phyloP scores from a whole-genome alignment of 2,329 filamentous ascomycete species.

The Nigrograna mackinnonii region DNA sequence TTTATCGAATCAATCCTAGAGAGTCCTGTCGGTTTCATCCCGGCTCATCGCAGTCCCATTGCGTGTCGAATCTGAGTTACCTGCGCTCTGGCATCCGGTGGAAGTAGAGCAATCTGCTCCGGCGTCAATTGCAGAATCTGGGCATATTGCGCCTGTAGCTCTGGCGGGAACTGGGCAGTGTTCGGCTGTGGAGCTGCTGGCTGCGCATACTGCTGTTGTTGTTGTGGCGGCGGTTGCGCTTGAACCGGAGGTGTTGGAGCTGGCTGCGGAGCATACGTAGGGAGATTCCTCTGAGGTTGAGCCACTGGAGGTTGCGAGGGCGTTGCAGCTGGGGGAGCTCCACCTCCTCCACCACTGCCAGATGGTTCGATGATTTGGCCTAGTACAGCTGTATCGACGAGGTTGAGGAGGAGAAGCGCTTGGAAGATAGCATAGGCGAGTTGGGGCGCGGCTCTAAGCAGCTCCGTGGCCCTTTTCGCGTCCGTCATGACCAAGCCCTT shows the following conservation, averaged over 20 bases:
- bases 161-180: conserved; percentile 8
- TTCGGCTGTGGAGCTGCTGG: conserved; percentile 51
- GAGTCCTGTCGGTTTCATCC: no score
- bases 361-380: conserved; percentile 73
- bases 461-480: conserved; percentile 80
- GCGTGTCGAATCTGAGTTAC: conserved; percentile 76
- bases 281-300: conserved; percentile 30
- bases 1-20: no score
- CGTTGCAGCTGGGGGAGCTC: conserved; percentile 31
- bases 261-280: conserved; percentile 47
- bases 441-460: conserved; percentile 87
- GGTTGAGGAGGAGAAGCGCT: conserved; percentile 86
- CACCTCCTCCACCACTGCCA: conserved; percentile 28
- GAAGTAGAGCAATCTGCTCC: conserved; percentile 77
- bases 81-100: conserved; percentile 75
- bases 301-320: conserved; percentile 34
- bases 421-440: conserved; percentile 95
- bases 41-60: conserved; percentile 44
- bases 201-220: conserved; percentile 37
- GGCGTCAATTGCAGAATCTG: conserved; percentile 82
- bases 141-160: conserved; percentile 69
- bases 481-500: conserved; percentile 84
- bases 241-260: conserved; percentile 56
- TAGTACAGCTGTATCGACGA: conserved; percentile 84
- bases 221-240: conserved; percentile 30